A percentile compares a stretch with the other conserved stretches of the same genome.
Conservation (phyloP, 768 basidiomycete species). For the Leccinum subtestaceum region DNA sequence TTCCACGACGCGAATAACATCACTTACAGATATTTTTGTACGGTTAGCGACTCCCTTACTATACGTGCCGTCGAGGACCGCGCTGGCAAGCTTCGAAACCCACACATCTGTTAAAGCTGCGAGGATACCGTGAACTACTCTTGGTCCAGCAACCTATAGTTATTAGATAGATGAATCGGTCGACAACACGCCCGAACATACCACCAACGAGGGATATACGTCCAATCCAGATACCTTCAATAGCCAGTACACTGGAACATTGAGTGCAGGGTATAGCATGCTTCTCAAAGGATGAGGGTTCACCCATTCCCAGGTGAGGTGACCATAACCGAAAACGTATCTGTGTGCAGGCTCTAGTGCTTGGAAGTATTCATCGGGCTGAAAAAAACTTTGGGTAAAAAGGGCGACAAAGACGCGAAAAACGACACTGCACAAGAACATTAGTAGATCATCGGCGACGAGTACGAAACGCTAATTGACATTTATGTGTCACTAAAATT, state of each 20-base stretch:
- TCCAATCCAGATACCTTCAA: slow-evolving; percentile 59
- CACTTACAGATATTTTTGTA: slow-evolving; percentile 60
- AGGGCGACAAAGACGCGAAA: slow-evolving; percentile 64
- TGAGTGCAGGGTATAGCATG: slow-evolving; percentile 78
- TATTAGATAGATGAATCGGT: slow-evolving; percentile 1
- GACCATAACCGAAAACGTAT: slow-evolving; percentile 87
- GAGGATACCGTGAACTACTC: slow-evolving; percentile 67
- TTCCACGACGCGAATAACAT: background rate
- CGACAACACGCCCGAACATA: slow-evolving; percentile 37
- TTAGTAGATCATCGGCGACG: background rate
- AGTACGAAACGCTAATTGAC: background rate
- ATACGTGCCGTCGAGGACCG: slow-evolving; percentile 57
- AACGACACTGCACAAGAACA: slow-evolving; percentile 37
- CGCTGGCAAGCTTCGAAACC: slow-evolving; percentile 58
- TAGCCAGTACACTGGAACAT: slow-evolving; percentile 73
- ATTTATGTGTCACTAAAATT: slow-evolving; percentile 1
- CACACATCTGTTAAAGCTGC: slow-evolving; percentile 82
- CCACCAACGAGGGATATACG: slow-evolving; percentile 50
- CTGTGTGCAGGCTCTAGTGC: slow-evolving; percentile 89
- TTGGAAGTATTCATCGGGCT: slow-evolving; percentile 97
- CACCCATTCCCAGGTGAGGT: slow-evolving; percentile 96
- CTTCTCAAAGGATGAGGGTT: slow-evolving; percentile 68
- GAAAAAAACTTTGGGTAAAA: slow-evolving; percentile 81
- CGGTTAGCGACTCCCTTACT: slow-evolving; percentile 9
- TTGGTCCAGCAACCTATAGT: slow-evolving; percentile 67